These are phyloP conservation scores for Clonostachys solani DNA, from an alignment of 2,329 filamentous ascomycete genomes.

Conservation along the genomic window DNA sequence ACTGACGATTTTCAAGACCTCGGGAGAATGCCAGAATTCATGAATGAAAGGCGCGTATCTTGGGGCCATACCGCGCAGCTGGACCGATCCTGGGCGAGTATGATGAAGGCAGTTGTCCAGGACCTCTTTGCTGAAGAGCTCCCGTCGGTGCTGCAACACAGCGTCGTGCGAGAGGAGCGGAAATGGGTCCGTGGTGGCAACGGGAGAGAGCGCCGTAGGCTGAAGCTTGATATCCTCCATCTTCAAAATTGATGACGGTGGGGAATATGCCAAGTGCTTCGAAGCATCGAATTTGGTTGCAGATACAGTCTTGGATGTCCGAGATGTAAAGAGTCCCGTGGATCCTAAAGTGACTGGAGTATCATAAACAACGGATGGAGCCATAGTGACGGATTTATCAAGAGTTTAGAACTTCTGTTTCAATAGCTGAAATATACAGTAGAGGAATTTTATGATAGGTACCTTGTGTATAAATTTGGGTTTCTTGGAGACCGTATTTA, in stretches of 20 bases:
- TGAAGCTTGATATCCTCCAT: conserved; percentile 13
- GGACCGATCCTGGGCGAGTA: conserved; percentile 16
- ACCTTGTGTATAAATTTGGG: too few species aligned
- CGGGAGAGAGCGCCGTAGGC: conserved; percentile 11
- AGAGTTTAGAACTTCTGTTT: too few species aligned
- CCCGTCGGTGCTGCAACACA: conserved; percentile 10
- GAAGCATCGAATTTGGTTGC: conserved; percentile 6
- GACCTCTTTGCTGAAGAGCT: conserved; percentile 14
- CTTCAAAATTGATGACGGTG: conserved; percentile 7
- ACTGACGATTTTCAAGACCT: conserved; percentile 48
- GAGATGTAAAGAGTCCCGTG: background rate
- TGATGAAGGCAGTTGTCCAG: conserved; percentile 20
- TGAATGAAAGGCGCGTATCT: conserved; percentile 23
- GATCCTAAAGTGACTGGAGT: background rate
- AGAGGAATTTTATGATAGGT: too few species aligned
- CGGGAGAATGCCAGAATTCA: conserved; percentile 46
- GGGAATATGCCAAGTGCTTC: conserved; percentile 12
- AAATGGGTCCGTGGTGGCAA: conserved; percentile 22
- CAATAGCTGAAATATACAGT: too few species aligned
- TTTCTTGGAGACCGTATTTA: too few species aligned
- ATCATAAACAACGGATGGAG: conserved; percentile 6
- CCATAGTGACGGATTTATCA: conserved; percentile 5
- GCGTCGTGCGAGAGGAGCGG: conserved; percentile 16
- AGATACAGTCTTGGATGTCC: background rate
- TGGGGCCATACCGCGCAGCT: conserved; percentile 19